Evolutionary conservation across 2,329 filamentous ascomycete genomes (phyloP), one percentile per base, ranked within the genome.

Genomic region (Ophiostoma fasciatum): DNA sequence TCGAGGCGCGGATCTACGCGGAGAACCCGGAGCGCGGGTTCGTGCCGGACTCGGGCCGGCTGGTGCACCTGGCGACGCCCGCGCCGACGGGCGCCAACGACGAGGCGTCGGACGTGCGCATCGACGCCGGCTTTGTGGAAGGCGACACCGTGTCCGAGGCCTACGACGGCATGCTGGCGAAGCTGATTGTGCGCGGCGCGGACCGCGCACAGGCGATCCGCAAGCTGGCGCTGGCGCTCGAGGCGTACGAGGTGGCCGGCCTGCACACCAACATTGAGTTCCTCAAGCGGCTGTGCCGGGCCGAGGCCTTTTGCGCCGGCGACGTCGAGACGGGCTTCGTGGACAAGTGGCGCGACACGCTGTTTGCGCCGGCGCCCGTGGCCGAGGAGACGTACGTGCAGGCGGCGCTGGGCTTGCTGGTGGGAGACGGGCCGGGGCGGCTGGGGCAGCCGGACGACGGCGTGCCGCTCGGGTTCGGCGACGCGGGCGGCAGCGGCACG

Each of bases 81-180:
- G 55, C 8, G 26, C 29, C 36, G 15, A 11, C 31, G 5, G 35
- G 29, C 30, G 29, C 13, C 34, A 44, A 43, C 32, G 38, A 42
- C 40, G 45, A 44, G 6, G 70, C 74, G 26, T 68, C 78, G 1
- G 80, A 85, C 44, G 71, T 96, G 22, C 77, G 90, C 28, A 85
- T 98, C 45, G 90, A 98, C 51, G 85, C 87, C 31, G 90, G 90
- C 2, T 96, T 96, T 54, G 73, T 87, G 20, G 70, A 85, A 46
- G 90, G 90, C 19, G 88, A 94, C 53, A 83, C 84, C 43, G 82
- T 98, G 3, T 92, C 87, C 0, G 83, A 88, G 40, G 82, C 90
- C 37, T 98, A 98, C 56, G 90, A 98, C 48, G 90, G 90, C 20
- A 98, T 98, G 90, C 94, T 98, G 46, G 83, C 90, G 30, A 98